These are phyloP conservation scores for Russula sp. DNA, from an alignment of 768 basidiomycete genomes.

Conservation along the genomic window DNA sequence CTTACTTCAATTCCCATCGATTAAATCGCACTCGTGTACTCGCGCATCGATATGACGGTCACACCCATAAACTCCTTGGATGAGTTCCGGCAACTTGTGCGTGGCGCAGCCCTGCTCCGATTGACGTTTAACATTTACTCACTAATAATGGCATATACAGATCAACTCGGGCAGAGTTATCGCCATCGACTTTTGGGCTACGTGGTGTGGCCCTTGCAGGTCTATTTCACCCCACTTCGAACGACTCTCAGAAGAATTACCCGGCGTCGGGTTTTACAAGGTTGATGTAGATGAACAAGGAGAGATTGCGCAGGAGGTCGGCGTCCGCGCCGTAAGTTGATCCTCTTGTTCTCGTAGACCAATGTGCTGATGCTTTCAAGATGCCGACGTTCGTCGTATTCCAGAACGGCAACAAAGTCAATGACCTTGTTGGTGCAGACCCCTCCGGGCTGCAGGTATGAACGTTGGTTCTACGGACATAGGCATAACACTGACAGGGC, in stretches of 20 bases:
- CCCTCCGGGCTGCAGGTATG: conserved; percentile 38
- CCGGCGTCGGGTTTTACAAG: conserved; percentile 56
- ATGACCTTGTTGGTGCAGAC: conserved; percentile 44
- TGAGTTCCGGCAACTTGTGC: conserved; percentile 31
- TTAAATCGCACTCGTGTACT: neutral
- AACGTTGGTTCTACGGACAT: neutral
- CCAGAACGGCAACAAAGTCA: conserved; percentile 34
- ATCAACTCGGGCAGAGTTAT: conserved; percentile 43
- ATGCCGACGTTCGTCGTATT: conserved; percentile 42
- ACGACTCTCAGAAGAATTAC: conserved; percentile 37
- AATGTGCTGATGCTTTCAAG: conserved; percentile 20
- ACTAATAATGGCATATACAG: conserved; percentile 27
- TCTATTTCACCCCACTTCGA: conserved; percentile 62
- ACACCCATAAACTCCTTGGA: neutral
- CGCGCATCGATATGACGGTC: conserved; percentile 6
- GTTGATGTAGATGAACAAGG: conserved; percentile 61
- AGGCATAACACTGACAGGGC: neutral
- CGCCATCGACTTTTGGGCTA: conserved; percentile 71
- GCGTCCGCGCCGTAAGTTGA: conserved; percentile 54
- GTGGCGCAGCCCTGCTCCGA: conserved; percentile 24
- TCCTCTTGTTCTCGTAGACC: neutral
- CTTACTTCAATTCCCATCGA: neutral
- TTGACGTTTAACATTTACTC: neutral
- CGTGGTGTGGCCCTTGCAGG: conserved; percentile 71
- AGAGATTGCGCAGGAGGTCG: conserved; percentile 51